phyloP scores from a whole-genome alignment of 768 basidiomycete species.

The Rhodotorula taiwanensis region DNA sequence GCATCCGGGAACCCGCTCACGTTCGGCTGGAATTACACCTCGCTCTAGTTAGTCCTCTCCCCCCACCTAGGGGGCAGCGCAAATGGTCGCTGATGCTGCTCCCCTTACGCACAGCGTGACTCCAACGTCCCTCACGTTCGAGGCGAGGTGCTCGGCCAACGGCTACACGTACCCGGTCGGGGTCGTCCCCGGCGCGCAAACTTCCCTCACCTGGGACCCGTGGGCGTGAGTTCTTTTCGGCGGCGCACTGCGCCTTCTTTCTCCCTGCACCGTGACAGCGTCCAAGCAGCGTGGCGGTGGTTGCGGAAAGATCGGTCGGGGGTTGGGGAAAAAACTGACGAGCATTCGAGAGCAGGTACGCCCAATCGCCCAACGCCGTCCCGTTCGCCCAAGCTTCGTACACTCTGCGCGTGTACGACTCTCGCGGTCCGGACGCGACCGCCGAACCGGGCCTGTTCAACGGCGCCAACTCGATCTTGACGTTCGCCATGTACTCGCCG shows the following conservation, averaged over 20 bases:
- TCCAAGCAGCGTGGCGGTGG: too few species aligned
- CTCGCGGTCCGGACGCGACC: slow-evolving; percentile 61
- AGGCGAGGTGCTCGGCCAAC: slow-evolving; percentile 68
- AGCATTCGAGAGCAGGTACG: slow-evolving; percentile 49
- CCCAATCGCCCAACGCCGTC: slow-evolving; percentile 56
- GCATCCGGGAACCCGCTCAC: slow-evolving; percentile 66
- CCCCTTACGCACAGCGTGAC: slow-evolving; percentile 45
- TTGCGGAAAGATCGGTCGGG: too few species aligned
- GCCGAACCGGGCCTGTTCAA: slow-evolving; percentile 60
- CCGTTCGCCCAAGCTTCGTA: slow-evolving; percentile 72
- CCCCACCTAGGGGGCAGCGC: not conserved
- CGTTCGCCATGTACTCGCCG: slow-evolving; percentile 68
- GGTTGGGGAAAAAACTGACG: too few species aligned
- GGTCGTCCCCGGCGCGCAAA: slow-evolving; percentile 63
- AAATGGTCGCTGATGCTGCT: not conserved
- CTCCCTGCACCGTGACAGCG: too few species aligned
- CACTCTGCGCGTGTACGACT: slow-evolving; percentile 72
- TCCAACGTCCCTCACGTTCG: slow-evolving; percentile 69
- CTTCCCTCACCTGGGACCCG: slow-evolving; percentile 65
- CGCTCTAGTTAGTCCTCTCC: slow-evolving; percentile 49
- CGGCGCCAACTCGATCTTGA: slow-evolving; percentile 59
- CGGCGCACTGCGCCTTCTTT: not conserved
- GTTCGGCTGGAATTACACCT: slow-evolving; percentile 85
- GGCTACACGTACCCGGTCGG: slow-evolving; percentile 86
- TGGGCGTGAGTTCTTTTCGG: slow-evolving; percentile 47